These are phyloP conservation scores for Margaritispora aquatica DNA, from an alignment of 495 filamentous ascomycete species.

Conservation along the genomic window DNA sequence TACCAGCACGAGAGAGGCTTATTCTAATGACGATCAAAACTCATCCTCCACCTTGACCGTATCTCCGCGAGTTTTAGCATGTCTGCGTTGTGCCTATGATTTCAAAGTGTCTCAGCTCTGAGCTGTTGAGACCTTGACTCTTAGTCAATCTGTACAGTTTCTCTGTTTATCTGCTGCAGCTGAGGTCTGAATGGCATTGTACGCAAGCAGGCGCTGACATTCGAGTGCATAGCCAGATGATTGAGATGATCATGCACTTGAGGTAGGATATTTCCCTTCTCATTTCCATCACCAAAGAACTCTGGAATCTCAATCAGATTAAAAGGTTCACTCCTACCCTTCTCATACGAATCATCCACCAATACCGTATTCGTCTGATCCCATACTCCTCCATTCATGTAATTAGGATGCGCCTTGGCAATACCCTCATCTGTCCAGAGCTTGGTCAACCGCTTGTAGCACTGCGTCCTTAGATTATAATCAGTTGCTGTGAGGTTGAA, in stretches of 20 bases:
- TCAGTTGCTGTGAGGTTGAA: slow-evolving; percentile 59
- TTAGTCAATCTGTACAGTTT: neutral
- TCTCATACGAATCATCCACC: slow-evolving; percentile 75
- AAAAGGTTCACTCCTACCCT: slow-evolving; percentile 74
- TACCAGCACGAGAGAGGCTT: too few relatives aligned
- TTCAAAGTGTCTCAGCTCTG: too few relatives aligned
- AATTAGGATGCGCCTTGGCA: slow-evolving; percentile 40
- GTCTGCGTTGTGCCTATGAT: too few relatives aligned
- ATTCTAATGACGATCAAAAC: too few relatives aligned
- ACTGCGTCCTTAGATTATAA: slow-evolving; percentile 66
- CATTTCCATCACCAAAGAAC: slow-evolving; percentile 45
- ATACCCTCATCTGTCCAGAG: slow-evolving; percentile 63
- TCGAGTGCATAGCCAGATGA: slow-evolving; percentile 29
- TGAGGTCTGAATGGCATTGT: slow-evolving; percentile 13
- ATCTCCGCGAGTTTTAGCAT: too few relatives aligned
- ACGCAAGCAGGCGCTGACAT: slow-evolving; percentile 42
- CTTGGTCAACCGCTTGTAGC: slow-evolving; percentile 74
- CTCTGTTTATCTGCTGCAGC: neutral
- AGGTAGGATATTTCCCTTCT: slow-evolving; percentile 32
- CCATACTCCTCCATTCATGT: slow-evolving; percentile 43
- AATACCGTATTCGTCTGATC: slow-evolving; percentile 82
- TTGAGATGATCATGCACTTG: slow-evolving; percentile 46
- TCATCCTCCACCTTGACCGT: too few relatives aligned
- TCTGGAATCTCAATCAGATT: slow-evolving; percentile 79
- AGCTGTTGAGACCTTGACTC: too few relatives aligned